phyloP scores from a whole-genome alignment of 345 rosid species.

The Erysimum cheiranthoides region DNA sequence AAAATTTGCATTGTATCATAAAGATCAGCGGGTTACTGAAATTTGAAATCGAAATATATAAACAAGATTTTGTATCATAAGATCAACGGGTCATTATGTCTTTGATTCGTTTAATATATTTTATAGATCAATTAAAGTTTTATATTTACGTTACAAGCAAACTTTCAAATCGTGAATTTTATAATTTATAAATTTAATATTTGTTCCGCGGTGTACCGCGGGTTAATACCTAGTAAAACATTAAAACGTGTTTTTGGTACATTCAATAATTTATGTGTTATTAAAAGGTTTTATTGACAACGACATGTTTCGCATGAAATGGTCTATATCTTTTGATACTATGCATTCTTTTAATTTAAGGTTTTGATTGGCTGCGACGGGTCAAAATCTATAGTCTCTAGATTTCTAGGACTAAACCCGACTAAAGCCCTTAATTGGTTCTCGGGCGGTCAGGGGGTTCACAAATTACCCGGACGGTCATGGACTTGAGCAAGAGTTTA shows the following conservation, averaged over 20 bases:
- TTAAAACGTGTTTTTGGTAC: not conserved
- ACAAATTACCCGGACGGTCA: conserved; percentile 52
- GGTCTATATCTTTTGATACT: not conserved
- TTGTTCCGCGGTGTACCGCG: no score
- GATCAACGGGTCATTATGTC: no score
- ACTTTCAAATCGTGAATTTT: no score
- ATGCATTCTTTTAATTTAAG: not conserved
- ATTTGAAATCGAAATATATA: no score
- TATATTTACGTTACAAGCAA: no score
- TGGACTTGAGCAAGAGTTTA: conserved; percentile 38
- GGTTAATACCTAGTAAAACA: no score
- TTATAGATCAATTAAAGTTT: no score
- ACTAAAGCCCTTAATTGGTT: conserved; percentile 40
- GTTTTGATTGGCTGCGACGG: conserved; percentile 67
- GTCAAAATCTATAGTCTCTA: conserved; percentile 51
- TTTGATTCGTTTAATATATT: no score
- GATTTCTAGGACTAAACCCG: conserved; percentile 48
- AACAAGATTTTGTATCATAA: no score
- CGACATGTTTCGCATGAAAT: conserved; percentile 23
- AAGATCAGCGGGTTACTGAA: no score
- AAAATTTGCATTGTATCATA: no score
- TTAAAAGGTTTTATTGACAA: conserved; percentile 2
- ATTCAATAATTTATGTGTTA: not conserved
- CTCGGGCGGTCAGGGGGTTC: conserved; percentile 51
- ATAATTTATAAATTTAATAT: no score